phyloP scores from a whole-genome alignment of 2,329 filamentous ascomycete genomes.

The Colletotrichum godetiae region DNA sequence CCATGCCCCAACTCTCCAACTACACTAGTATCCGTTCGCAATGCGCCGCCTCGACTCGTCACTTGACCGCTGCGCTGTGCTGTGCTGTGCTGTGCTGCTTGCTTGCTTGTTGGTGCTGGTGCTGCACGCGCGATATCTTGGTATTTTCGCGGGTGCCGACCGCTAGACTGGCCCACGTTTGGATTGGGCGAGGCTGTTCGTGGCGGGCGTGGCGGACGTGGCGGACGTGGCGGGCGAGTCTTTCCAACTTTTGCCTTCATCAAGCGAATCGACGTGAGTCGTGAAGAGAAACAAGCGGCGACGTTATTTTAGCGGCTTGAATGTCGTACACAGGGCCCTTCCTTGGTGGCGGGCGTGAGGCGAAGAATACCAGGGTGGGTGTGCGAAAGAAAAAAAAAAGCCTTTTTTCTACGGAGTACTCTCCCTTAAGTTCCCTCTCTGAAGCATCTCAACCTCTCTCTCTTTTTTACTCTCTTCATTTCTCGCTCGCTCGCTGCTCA shows the following conservation, averaged over 20 bases:
- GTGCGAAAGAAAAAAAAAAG: background rate
- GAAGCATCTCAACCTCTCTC: background rate
- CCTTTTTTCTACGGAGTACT: background rate
- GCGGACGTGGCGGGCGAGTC: background rate
- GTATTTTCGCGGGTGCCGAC: background rate
- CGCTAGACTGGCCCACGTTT: background rate
- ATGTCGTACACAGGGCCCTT: background rate
- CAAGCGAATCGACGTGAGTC: background rate
- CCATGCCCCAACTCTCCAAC: background rate
- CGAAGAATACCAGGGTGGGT: background rate
- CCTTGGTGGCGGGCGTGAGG: background rate
- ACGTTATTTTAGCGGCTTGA: background rate
- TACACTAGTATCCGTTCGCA: background rate
- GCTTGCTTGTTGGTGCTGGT: too few relatives aligned
- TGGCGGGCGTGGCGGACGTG: background rate
- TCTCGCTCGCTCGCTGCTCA: background rate
- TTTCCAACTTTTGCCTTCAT: background rate
- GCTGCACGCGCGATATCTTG: background rate
- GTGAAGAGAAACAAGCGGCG: slow-evolving; percentile 15
- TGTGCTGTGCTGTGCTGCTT: background rate
- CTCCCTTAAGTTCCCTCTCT: background rate
- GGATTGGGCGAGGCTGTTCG: background rate
- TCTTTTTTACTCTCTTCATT: background rate
- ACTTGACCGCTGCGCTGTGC: background rate
- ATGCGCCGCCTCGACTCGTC: background rate